Evolutionary conservation across 345 rosid species (phyloP).

Genomic region (Lepidium didymum): DNA sequence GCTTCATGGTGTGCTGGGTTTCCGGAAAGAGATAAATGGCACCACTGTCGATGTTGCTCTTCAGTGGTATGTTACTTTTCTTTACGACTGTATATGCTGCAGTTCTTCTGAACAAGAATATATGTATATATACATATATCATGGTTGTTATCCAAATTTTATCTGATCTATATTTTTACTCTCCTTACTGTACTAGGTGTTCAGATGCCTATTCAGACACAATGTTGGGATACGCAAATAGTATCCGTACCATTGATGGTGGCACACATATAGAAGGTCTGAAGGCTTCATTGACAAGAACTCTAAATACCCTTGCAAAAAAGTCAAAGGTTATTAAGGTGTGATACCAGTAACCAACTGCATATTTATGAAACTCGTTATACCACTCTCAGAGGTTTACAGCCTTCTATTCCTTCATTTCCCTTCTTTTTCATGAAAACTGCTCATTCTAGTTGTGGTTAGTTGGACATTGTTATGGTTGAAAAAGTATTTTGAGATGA

Average conservation of each 20-base stretch:
- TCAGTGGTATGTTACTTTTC: slow-evolving; percentile 62
- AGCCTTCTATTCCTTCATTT: background rate
- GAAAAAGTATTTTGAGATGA: background rate
- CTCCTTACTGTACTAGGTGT: slow-evolving; percentile 49
- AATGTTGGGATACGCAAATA: slow-evolving; percentile 86
- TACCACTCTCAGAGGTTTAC: background rate
- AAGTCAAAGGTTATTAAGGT: slow-evolving; percentile 89
- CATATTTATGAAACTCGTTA: background rate
- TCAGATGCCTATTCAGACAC: slow-evolving; percentile 95
- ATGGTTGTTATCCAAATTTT: background rate
- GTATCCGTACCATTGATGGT: slow-evolving; percentile 92
- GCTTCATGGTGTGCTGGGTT: slow-evolving; percentile 80
- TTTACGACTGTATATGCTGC: background rate
- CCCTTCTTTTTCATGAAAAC: background rate
- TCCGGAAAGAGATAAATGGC: slow-evolving; percentile 63
- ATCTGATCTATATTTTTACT: background rate
- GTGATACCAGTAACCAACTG: background rate
- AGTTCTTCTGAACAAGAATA: background rate
- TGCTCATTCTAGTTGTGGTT: background rate
- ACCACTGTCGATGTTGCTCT: slow-evolving; percentile 63
- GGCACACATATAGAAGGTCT: slow-evolving; percentile 96
- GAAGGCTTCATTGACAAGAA: slow-evolving; percentile 86
- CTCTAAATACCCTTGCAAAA: slow-evolving; percentile 76
- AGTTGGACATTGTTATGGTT: background rate
- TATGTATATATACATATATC: background rate